Base-by-base conservation (phyloP, 2,329 filamentous ascomycete genomes). In the Alternaria conjuncta region DNA sequence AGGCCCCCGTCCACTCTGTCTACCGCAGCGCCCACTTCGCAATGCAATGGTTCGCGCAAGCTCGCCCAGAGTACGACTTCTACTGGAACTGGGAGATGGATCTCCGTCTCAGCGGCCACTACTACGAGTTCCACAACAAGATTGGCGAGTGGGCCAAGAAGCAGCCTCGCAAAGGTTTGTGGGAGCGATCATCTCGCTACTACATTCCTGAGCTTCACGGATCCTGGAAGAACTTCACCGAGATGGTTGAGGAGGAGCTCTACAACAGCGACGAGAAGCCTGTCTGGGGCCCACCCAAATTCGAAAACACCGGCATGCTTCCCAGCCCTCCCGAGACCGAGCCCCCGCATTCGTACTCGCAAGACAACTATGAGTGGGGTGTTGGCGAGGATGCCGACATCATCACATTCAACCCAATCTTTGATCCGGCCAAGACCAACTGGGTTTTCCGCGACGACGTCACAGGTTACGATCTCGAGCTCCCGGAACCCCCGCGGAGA, bases 21-120 rank as follows among this genome's bases (percentile, higher is more conserved):
- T 98, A 98, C 81, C 91, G 96, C 63, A 82, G 80, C 63, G 83
- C 83, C 8, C 83, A 85, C 66, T 84, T 85, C 61, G 79, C 83
- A 5, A 73, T 86, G 49, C 84, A 85, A 65, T 85, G 83, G 83
- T 86, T 86, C 68, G 77, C 82, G 12, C 84, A 85, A 70, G 79
- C 83, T 56, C 82, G 83, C 57, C 82, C 80, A 15, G 83, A 85
- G 66, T 86, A 85, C 66, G 84, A 86, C 68, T 84, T 82, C 64
- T 84, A 82, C 79, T 96, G 93, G 92, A 95, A 95, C 79, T 95
- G 92, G 92, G 93, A 96, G 78, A 93, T 96, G 88, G 93, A 96
- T 77, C 86, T 92, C 45, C 88, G 93, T 46, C 90, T 92, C 73
- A 91, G 88, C 0, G 93, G 93, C 9, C 92, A 96, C 72, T 91